phyloP scores from a whole-genome alignment of 1,284 basidiomycete species.

The Ustilago cynodontis region DNA sequence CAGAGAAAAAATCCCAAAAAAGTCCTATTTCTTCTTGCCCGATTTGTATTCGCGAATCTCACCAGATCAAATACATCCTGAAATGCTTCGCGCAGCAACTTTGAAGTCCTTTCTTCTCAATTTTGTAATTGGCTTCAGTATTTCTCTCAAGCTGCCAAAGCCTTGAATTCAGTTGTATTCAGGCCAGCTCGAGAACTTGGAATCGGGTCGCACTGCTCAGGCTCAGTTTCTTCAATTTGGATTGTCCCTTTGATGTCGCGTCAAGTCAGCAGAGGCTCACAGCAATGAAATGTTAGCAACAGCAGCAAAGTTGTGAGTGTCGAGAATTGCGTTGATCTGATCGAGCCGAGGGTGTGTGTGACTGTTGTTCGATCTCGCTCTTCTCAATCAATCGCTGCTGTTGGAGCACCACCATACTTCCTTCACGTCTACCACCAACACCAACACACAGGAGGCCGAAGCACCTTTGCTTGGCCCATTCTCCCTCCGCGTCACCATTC shows the following conservation, averaged over 20 bases:
- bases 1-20: no score
- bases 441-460: neutral
- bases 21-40: constrained; percentile 10
- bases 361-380: constrained; percentile 1
- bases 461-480: neutral
- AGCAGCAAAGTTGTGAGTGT: no score
- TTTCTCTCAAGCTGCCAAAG: neutral
- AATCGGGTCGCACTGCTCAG: neutral
- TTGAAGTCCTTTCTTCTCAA: neutral
- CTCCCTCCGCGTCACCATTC: neutral
- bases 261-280: neutral
- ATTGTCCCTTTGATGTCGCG: neutral
- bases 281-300: no score
- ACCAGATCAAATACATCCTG: neutral
- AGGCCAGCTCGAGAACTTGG: neutral
- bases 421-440: neutral
- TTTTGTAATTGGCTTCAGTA: neutral
- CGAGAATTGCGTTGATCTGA: constrained; percentile 12
- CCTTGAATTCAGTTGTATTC: neutral
- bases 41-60: constrained; percentile 9
- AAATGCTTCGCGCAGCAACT: neutral
- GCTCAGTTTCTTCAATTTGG: neutral
- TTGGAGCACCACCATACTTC: neutral
- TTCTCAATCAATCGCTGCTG: neutral
- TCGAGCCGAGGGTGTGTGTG: neutral